A percentile compares a stretch with the other conserved stretches of the same genome.
Conservation (phyloP, 257 asterid genomes). For the Paraleonurus japonicus region DNA sequence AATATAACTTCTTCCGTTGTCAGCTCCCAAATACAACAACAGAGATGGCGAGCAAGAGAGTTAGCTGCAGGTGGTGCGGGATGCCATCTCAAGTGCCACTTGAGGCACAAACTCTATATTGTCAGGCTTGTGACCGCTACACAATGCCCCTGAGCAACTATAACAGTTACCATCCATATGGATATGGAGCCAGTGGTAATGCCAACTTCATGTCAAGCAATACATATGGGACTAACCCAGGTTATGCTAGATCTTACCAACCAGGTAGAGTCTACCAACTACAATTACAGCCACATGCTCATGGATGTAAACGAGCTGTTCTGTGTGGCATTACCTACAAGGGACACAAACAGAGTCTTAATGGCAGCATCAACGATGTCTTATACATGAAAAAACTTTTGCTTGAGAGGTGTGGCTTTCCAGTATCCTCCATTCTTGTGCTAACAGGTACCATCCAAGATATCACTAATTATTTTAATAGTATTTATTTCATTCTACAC, state of each 20-base stretch:
- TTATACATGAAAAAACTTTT: conserved; percentile 47
- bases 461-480: not conserved
- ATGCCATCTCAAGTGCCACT: conserved; percentile 34
- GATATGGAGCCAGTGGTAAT: conserved; percentile 24
- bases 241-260: not conserved
- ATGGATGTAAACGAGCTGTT: conserved; percentile 60
- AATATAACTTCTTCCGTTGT: conserved; percentile 10
- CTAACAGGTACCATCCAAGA: conserved; percentile 53
- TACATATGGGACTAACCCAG: conserved; percentile 15
- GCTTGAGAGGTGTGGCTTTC: conserved; percentile 54
- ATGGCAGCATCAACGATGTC: conserved; percentile 66
- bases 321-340: conserved; percentile 66
- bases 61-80: conserved; percentile 55
- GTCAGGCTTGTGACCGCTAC: conserved; percentile 45
- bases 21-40: not conserved
- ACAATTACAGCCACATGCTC: conserved; percentile 31
- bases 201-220: not conserved
- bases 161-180: conserved; percentile 18
- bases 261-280: conserved; percentile 24
- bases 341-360: conserved; percentile 47
- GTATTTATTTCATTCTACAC: not conserved
- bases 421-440: conserved; percentile 50
- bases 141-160: conserved; percentile 22
- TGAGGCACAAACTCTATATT: conserved; percentile 36
- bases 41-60: not conserved